Evolutionary conservation across 495 filamentous ascomycete genomes (phyloP), one percentile per base, ranked within the genome.

Genomic region (Cercophora scortea): DNA sequence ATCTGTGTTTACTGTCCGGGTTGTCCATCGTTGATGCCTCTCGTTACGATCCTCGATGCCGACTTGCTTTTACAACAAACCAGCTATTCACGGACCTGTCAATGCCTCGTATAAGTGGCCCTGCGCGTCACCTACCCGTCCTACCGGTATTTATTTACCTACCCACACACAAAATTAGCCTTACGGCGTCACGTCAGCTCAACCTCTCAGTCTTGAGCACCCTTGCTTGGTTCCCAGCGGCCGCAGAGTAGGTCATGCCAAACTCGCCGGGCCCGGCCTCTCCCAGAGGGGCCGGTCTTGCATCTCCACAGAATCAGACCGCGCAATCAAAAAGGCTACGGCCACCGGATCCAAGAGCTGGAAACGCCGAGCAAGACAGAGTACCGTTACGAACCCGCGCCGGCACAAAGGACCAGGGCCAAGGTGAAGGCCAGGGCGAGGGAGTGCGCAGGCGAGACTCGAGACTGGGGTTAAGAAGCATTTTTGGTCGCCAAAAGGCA

Each of bases 381-480:
- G 53, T 64, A 0, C 65, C 66, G 10, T 49, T 66, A 40, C 60
- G 59, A 32, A 16, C 44, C 18, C 10, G 36, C 13, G 36, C 36
- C 36, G 13, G 13, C 10, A 38, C 13, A 13, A 63, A 67, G 18
- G 32, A 36, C 3, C 54, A 59, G 32, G 72, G 66, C 53, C 44
- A 67, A 16, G 32, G 40, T 1, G 55, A 59, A 32, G 72, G 66
- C 54, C 44, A 25, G 25, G 25, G 25, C 25, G 25, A 25, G 25
- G 25, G 25, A 25, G 25, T 73, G 9, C 55, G 61, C 38, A 59
- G 61, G 54, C 60, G 74, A 46, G 75, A 75, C 42, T 81, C 78
- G 10, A 75, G 66, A 57, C 60, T 77, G 34, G 77, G 75, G 17
- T 56, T 81, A 41, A 64, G 75, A 45, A 71, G 58, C 40, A 71